Conservation (phyloP, 306 rosid species). For the Geum urbanum region DNA sequence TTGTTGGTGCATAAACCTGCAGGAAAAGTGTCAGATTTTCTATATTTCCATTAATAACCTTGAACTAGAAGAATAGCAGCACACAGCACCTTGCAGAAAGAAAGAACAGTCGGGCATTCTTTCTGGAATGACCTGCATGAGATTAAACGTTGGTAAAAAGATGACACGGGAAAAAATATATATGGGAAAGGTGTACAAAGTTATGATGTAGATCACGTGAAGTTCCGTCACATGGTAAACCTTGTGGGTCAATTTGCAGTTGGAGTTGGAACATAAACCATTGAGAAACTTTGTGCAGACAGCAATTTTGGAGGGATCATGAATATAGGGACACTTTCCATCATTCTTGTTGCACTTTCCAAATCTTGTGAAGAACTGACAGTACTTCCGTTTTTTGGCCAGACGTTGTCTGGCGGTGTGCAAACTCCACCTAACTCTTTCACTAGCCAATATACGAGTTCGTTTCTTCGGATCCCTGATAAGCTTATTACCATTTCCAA, state of each 20-base stretch:
- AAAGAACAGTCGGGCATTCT: conserved; percentile 96
- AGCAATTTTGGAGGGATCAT: conserved; percentile 89
- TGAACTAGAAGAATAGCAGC: conserved; percentile 4
- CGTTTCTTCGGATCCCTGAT: conserved; percentile 89
- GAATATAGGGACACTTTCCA: conserved; percentile 90
- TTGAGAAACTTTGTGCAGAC: conserved; percentile 95
- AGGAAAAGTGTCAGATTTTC: conserved; percentile 46
- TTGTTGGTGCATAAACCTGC: conserved; percentile 88
- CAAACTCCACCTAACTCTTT: conserved; percentile 96
- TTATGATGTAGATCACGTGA: conserved; percentile 25
- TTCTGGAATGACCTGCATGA: conserved; percentile 85
- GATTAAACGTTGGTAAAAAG: conserved; percentile 26
- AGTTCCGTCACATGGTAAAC: conserved; percentile 42
- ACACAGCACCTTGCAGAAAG: conserved; percentile 74
- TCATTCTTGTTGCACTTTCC: conserved; percentile 90
- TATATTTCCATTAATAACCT: conserved; percentile 22
- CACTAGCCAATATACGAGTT: conserved; percentile 81
- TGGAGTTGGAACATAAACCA: conserved; percentile 76
- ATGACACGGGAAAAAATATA: conserved; percentile 13
- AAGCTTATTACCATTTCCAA: conserved; percentile 92
- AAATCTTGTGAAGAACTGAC: conserved; percentile 91
- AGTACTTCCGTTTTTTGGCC: conserved; percentile 79
- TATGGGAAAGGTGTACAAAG: background rate
- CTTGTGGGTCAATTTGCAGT: conserved; percentile 96
- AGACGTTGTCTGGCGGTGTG: conserved; percentile 92